These are phyloP conservation scores for Cichorium intybus DNA, from an alignment of 140 eudicot genomes.

Conservation along the genomic window DNA sequence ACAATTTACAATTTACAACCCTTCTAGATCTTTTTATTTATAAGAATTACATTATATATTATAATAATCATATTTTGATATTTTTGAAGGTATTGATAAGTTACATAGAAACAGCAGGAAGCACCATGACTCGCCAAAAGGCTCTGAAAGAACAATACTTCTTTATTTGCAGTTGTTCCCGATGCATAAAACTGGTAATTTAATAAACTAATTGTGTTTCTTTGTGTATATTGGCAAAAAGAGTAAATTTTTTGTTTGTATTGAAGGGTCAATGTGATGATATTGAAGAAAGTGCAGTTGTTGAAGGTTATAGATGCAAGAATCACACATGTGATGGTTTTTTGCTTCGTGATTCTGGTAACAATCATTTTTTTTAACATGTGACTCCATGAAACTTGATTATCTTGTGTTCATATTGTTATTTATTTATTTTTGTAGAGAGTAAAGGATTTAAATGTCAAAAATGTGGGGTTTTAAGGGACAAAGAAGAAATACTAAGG, in stretches of 20 bases:
- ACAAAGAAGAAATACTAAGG: slow-evolving; percentile 55
- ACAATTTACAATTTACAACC: no score
- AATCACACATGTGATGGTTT: slow-evolving; percentile 63
- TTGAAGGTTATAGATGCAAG: slow-evolving; percentile 92
- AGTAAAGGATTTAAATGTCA: slow-evolving; percentile 73
- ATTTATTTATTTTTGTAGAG: slow-evolving; percentile 34
- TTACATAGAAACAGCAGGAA: slow-evolving; percentile 95
- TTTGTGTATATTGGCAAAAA: no score
- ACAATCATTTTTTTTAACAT: background rate
- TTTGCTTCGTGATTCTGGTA: slow-evolving; percentile 89
- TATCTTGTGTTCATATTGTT: background rate
- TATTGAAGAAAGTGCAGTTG: slow-evolving; percentile 83
- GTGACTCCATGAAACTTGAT: background rate
- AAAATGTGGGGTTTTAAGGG: slow-evolving; percentile 68
- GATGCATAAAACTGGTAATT: slow-evolving; percentile 71
- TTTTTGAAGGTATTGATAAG: slow-evolving; percentile 70
- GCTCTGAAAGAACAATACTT: slow-evolving; percentile 88
- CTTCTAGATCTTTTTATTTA: background rate
- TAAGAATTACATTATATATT: background rate
- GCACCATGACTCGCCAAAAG: slow-evolving; percentile 84
- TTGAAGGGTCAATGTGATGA: slow-evolving; percentile 77
- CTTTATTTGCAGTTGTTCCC: slow-evolving; percentile 79
- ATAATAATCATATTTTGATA: background rate
- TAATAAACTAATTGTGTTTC: background rate
- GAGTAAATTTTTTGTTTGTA: background rate